Base-by-base conservation (phyloP, 2,329 filamentous ascomycete genomes). In the Clonostachys rosea region DNA sequence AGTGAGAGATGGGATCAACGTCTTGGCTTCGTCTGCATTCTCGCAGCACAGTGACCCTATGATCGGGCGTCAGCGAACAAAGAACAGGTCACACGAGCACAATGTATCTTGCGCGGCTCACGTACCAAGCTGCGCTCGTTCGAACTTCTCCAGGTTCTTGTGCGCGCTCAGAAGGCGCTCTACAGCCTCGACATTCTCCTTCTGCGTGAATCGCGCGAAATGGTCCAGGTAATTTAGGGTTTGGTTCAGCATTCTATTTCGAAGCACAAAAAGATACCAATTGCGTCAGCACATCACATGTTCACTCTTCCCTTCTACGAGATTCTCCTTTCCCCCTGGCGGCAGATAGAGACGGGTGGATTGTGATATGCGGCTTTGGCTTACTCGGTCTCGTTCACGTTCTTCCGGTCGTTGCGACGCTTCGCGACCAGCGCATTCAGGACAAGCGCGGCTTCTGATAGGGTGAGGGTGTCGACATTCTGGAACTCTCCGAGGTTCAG, bases 161-260 rank as follows among this genome's bases (percentile, higher is more conserved):
- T 90, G 87, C 49, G 86, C 81, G 55, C 87, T 87, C 53, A 96
- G 78, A 57, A 96, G 74, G 50, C 89, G 83, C 69, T 95, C 91
- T 34, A 97, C 90, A n/a, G 90, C 89, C 70, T 96, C 89, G 61
- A 96, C 88, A 56, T 94, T 94, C 66, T 95, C 89, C 66, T 92
- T 91, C 59, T 91, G 85, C 72, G 96, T 95, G 79, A 97, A 97
- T 35, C 94, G 88, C 16, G 91, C 87, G 69, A 99, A 99, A 52
- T 91, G 84, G 59, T 96, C 91, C 46, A 97, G 83, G 69, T 99
- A 97, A 62, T 91, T 89, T 54, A 91, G 79, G 24, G 92, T 96
- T 67, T 95, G 91, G 52, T 82, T 84, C 48, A 96, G 78, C 66
- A 91, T 91, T 61, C 83, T 87, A 47, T 30, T 33, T 12, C 24